Evolutionary conservation across 148 eudicot species (phyloP).

Genomic region (Rhododendron simsii): DNA sequence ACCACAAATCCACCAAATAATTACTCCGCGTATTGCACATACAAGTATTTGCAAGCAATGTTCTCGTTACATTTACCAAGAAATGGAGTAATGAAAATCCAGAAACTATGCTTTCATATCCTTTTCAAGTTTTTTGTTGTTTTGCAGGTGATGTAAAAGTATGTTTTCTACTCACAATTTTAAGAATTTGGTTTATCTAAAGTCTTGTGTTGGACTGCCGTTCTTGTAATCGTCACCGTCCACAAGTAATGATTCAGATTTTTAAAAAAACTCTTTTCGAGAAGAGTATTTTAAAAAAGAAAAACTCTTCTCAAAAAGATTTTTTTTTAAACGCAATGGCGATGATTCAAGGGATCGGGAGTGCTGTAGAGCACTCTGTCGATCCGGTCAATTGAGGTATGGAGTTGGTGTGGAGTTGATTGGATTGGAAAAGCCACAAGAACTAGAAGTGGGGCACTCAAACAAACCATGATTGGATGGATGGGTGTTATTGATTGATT

Average conservation of each 20-base stretch:
- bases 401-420: neutral
- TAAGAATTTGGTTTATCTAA: too few relatives aligned
- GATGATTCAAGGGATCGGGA: too few relatives aligned
- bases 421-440: neutral
- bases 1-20: too few relatives aligned
- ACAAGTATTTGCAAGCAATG: neutral
- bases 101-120: neutral
- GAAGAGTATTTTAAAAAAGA: too few relatives aligned
- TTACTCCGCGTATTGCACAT: too few relatives aligned
- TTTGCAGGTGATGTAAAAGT: neutral
- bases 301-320: too few relatives aligned
- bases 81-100: neutral
- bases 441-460: neutral
- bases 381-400: neutral
- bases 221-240: too few relatives aligned
- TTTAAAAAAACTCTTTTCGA: too few relatives aligned
- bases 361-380: accelerated
- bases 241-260: too few relatives aligned
- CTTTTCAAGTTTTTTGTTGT: neutral
- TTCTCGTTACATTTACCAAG: neutral
- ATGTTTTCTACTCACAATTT: neutral
- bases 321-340: too few relatives aligned
- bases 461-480: neutral
- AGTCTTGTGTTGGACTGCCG: too few relatives aligned
- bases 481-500: neutral